Base-by-base conservation (phyloP, 2,329 filamentous ascomycete species). In the Pseudocercospora crystallina region DNA sequence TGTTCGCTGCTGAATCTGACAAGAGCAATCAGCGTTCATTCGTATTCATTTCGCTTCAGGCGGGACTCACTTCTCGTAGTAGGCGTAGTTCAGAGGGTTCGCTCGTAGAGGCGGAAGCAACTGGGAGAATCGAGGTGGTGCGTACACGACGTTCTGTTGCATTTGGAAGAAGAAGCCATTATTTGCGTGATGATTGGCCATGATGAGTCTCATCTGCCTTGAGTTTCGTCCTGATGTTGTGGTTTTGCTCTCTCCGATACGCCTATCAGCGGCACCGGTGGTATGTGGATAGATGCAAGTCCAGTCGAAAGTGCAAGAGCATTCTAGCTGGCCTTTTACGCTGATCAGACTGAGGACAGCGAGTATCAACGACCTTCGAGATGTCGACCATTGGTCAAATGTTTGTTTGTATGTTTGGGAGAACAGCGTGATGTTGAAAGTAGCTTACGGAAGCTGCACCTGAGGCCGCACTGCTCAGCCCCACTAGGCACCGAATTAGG, bases 401-500 rank as follows among this genome's bases (percentile, higher is more conserved):
- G 38, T 41, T 26, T 30, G 1, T 41, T 13, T 43, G 40, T 43
- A 32, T 33, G 40, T 43, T 29, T 14, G 17, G 26, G 31, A 12
- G 3, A 10, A 12, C 26, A 31, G 26, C 30, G 29, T 10, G 13
- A 12, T 11, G 20, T 14, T 8, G 40, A 9, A 32, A 31, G 14
- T 15, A 14, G 15, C 13, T 8, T 32, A 15, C 20, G 13, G 13
- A 10, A 31, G 30, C 30, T 42, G 39, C 39, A 32, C 26, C 20
- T 31, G 7, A 26, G 20, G 20, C 20, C 20, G 20, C 20, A 26
- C 7, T 26, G 20, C 20, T 26, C 20, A 26, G 39, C 39, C 39
- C 39, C 39, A 15, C 39, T 20, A 42, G 39, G 39, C 39, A 42
- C 30, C 39, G n/a, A 42, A 42, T 30, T 42, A 42, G 40, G 40